Base-by-base conservation (phyloP, 805 yeast genomes). In the Myxozyma lipomycoides region DNA sequence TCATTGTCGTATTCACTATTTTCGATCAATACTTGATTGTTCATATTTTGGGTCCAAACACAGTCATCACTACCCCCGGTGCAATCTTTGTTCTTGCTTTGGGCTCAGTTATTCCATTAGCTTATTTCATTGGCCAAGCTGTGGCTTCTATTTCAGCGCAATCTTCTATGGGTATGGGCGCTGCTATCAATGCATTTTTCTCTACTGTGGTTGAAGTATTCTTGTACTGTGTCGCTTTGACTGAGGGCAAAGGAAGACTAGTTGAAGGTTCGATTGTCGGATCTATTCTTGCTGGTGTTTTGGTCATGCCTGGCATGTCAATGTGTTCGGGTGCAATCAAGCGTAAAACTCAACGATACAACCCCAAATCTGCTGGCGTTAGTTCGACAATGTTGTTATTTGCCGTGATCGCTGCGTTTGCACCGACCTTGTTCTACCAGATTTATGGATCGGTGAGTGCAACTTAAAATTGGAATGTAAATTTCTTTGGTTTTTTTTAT, bases 131-230 rank as follows among this genome's bases (percentile, higher is more conserved):
- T 61, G 98, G 98, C 2, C 98, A 91, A 68, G 98, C 98, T 4
- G 98, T 93, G n/a, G 98, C 98, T 0, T 90, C 98, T 1, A 93
- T 93, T 52, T 86, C 96, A 4, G 98, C 98, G 0, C 98, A 93
- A 70, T 87, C 97, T 0, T 90, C 97, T 0, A 93, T 93, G 98
- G 97, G 98, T 25, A 82, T 93, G 52, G 98, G 98, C 72, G 98
- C 98, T 1, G 96, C 90, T 0, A 89, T 93, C 61, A 93, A 93
- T 67, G 98, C 98, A 0, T 91, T 93, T 63, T 93, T 93, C 74
- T 90, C 98, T 1, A 90, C 98, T 0, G 78, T 93, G 44, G 98
- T 93, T 4, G 98, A 93, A 66, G 85, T 93, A 6, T 93, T 83
- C 67, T 71, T 91, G 43, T 93, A 93, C 67, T 84, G 95, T 68